Conservation (phyloP, 257 asterid genomes). For the Fraxinus anomala region DNA sequence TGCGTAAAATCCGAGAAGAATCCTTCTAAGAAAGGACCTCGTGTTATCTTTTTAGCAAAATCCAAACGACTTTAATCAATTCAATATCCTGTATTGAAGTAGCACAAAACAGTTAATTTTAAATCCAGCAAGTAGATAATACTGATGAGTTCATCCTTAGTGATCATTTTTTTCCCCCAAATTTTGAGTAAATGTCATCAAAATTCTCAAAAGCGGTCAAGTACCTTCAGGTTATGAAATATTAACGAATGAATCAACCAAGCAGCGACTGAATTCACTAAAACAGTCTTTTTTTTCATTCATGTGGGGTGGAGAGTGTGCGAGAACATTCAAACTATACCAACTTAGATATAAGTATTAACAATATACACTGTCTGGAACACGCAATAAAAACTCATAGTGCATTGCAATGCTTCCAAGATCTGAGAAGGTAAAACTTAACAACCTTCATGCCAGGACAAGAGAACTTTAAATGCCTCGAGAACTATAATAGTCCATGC, state of each 20-base stretch:
- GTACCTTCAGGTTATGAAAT: neutral
- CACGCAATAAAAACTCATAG: neutral
- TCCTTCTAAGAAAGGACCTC: neutral
- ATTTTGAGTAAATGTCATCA: neutral
- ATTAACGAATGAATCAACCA: neutral
- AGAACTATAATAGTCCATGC: neutral
- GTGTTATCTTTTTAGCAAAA: slow-evolving; percentile 4
- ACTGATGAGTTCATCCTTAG: neutral
- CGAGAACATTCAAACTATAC: neutral
- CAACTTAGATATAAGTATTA: too few species aligned
- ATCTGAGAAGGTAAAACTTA: neutral
- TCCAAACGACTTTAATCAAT: slow-evolving; percentile 5
- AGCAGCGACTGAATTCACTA: neutral
- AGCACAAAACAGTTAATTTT: slow-evolving; percentile 18
- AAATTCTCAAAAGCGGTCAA: neutral
- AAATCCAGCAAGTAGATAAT: neutral
- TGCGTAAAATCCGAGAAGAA: neutral
- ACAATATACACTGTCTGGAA: neutral
- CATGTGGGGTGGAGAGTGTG: neutral
- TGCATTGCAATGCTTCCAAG: neutral
- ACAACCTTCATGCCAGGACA: neutral
- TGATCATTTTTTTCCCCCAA: neutral
- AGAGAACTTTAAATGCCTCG: neutral
- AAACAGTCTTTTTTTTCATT: neutral
- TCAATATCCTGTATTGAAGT: neutral